These are phyloP conservation scores for Agrostemma githago DNA, from an alignment of 148 eudicot species.

Conservation along the genomic window DNA sequence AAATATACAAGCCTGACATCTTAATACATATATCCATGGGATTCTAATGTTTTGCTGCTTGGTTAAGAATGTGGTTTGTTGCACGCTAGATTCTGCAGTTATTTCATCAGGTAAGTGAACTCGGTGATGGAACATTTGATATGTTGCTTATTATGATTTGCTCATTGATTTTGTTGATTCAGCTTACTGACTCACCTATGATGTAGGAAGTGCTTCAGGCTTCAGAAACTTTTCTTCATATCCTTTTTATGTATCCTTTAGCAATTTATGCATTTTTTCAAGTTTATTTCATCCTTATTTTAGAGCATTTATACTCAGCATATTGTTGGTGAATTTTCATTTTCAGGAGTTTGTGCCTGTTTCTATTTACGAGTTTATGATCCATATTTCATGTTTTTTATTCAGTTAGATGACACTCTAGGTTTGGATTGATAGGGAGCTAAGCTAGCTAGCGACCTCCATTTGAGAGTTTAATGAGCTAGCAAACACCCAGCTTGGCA, in stretches of 20 bases:
- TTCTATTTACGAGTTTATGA: neutral
- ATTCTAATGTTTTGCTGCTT: conserved; percentile 1
- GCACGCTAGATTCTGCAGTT: conserved; percentile 13
- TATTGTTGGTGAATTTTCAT: neutral
- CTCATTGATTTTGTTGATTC: conserved; percentile 29
- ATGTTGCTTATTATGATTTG: conserved; percentile 18
- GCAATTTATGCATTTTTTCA: conserved; percentile 14
- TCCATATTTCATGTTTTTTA: neutral
- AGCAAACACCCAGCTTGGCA: neutral
- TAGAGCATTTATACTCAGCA: neutral
- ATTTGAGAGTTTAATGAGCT: neutral
- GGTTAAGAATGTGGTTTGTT: conserved; percentile 17
- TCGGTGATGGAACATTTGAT: conserved; percentile 8
- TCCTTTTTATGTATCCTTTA: conserved; percentile 94
- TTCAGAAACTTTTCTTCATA: conserved; percentile 51
- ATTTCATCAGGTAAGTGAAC: conserved; percentile 20
- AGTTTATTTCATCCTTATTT: conserved; percentile 12
- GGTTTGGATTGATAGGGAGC: neutral
- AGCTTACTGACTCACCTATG: conserved; percentile 31
- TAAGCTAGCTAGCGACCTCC: neutral
- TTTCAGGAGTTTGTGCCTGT: neutral
- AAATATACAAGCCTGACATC: conserved; percentile 19
- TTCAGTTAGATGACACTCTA: neutral
- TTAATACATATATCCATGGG: conserved; percentile 1
- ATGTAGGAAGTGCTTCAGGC: conserved; percentile 65